Conservation (phyloP, 2,329 filamentous ascomycete genomes). For the Lachnellula willkommii region DNA sequence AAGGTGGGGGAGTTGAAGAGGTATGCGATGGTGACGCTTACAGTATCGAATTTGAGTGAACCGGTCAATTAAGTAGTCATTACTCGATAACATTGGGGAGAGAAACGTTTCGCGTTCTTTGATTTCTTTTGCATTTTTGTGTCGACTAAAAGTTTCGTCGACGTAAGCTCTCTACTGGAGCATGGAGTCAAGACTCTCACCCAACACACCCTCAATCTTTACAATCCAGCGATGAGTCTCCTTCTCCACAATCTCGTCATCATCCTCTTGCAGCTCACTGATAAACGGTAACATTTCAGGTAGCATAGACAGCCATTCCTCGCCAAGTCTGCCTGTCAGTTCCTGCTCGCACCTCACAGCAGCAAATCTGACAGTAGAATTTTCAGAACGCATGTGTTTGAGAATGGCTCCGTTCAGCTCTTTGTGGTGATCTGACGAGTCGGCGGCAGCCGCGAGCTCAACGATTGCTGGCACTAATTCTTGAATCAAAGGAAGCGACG, state of each 20-base stretch:
- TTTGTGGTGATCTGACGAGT: constrained; percentile 86
- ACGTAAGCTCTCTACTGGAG: constrained; percentile 54
- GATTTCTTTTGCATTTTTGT: neutral
- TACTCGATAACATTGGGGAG: too few species aligned
- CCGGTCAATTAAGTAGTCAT: neutral
- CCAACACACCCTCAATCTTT: constrained; percentile 81
- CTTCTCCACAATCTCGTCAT: constrained; percentile 86
- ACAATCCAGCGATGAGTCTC: constrained; percentile 88
- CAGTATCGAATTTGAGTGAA: constrained; percentile 5
- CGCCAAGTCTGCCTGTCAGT: constrained; percentile 73
- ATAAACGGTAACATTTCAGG: constrained; percentile 97
- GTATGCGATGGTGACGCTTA: constrained; percentile 19
- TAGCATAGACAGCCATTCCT: constrained; percentile 87
- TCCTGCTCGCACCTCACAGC: constrained; percentile 77
- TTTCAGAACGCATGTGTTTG: constrained; percentile 69
- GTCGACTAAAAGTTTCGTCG: neutral
- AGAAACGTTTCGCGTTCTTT: neutral
- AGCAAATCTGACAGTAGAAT: constrained; percentile 67
- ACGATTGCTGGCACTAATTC: constrained; percentile 70
- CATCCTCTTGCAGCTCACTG: constrained; percentile 91
- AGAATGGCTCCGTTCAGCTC: constrained; percentile 76
- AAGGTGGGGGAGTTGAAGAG: constrained; percentile 14
- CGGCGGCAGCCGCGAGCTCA: constrained; percentile 72
- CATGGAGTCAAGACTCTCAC: constrained; percentile 89
- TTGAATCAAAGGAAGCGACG: constrained; percentile 38